Percentiles rank a stretch among this genome's conserved stretches.
Evolutionary conservation across 192 early-diverging fungal genomes (phyloP).

Genomic region (Mortierella antarctica): DNA sequence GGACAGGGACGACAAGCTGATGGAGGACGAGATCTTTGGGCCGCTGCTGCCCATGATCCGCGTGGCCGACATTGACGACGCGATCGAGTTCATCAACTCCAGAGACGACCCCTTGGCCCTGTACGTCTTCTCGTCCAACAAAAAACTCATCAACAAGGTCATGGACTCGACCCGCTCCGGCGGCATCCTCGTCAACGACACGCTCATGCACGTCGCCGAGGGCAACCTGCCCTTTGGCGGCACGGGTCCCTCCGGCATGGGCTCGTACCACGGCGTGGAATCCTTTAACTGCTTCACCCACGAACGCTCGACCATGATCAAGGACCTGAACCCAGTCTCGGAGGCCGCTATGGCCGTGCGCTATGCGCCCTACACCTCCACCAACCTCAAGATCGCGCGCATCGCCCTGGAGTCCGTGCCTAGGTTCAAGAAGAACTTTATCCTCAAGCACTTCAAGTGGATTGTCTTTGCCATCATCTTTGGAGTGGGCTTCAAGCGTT

Average conservation of each 20-base stretch:
- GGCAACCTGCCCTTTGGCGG: conserved; percentile 87
- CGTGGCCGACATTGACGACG: conserved; percentile 74
- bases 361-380: conserved; percentile 39
- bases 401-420: conserved; percentile 29
- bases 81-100: conserved; percentile 73
- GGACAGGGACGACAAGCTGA: conserved; percentile 68
- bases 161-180: conserved; percentile 82
- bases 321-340: conserved; percentile 37
- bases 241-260: conserved; percentile 86
- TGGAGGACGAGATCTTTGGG: conserved; percentile 94
- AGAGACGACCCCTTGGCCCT: conserved; percentile 83
- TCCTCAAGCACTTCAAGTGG: conserved; percentile 46
- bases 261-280: conserved; percentile 82
- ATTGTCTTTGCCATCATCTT: conserved; percentile 42
- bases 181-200: conserved; percentile 83
- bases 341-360: conserved; percentile 33
- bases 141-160: conserved; percentile 69
- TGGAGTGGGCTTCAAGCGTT: conserved; percentile 36
- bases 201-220: conserved; percentile 72
- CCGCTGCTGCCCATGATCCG: conserved; percentile 89
- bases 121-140: conserved; percentile 76
- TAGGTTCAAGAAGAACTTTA: conserved; percentile 40
- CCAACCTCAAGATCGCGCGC: conserved; percentile 34
- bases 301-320: conserved; percentile 71
- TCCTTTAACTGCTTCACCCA: conserved; percentile 89